These are phyloP conservation scores for Lenzites betulinus DNA, from an alignment of 768 basidiomycete genomes.

Conservation along the genomic window DNA sequence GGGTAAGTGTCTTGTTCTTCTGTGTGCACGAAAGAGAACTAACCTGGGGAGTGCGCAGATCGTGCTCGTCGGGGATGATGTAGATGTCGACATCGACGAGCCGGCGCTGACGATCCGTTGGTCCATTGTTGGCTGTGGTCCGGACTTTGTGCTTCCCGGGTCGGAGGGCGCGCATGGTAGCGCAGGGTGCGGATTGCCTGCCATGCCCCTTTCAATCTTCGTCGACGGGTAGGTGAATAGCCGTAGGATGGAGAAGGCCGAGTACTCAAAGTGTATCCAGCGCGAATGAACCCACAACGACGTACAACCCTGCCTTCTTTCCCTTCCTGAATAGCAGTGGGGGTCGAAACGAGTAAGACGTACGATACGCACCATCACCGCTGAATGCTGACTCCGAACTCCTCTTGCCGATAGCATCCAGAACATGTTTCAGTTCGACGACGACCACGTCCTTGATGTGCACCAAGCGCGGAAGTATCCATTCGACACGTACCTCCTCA, in stretches of 20 bases:
- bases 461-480: conserved; percentile 56
- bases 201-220: conserved; percentile 43
- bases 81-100: conserved; percentile 61
- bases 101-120: conserved; percentile 57
- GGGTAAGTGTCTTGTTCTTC: conserved; percentile 37
- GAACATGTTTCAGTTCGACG: conserved; percentile 58
- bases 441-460: conserved; percentile 56
- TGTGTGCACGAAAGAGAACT: not conserved
- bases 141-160: conserved; percentile 44
- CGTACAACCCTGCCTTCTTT: conserved; percentile 49
- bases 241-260: not conserved
- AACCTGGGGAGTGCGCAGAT: conserved; percentile 38
- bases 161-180: conserved; percentile 51
- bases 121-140: conserved; percentile 56
- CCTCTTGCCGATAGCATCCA: conserved; percentile 43
- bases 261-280: conserved; percentile 30
- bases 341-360: conserved; percentile 43
- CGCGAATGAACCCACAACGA: conserved; percentile 37
- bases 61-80: conserved; percentile 55
- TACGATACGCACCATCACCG: not conserved
- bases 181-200: conserved; percentile 48
- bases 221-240: conserved; percentile 48
- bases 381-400: not conserved
- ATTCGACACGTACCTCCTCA: conserved; percentile 55
- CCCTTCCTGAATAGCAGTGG: conserved; percentile 45